Evolutionary conservation across 139 green algal genomes (phyloP).

Genomic region (Tetratostichococcus sp.): DNA sequence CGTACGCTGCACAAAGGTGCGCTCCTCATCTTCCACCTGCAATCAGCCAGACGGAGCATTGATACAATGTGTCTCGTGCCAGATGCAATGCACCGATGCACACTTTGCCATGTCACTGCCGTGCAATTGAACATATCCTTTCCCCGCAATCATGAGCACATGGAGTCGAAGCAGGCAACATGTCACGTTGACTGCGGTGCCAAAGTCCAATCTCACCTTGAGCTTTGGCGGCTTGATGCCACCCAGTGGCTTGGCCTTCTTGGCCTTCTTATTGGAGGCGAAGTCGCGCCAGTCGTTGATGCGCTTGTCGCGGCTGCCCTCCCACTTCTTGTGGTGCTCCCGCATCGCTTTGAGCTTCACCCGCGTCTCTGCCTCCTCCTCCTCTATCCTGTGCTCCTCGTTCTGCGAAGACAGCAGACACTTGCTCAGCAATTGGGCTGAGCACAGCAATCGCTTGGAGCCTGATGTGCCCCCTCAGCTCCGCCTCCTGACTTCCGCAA

Average conservation of each 20-base stretch:
- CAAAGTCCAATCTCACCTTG: too few species aligned
- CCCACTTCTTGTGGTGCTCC: slow-evolving; percentile 79
- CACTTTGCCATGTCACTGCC: background rate
- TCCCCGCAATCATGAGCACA: too few species aligned
- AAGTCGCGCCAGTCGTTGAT: slow-evolving; percentile 74
- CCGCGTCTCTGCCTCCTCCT: slow-evolving; percentile 50
- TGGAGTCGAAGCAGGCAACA: too few species aligned
- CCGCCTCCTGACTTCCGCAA: too few species aligned
- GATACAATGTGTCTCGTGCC: too few species aligned
- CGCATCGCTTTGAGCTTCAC: slow-evolving; percentile 51
- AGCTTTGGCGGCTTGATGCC: slow-evolving; percentile 39
- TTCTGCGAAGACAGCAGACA: slow-evolving; percentile 52
- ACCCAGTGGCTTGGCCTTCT: slow-evolving; percentile 19
- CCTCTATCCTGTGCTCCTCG: slow-evolving; percentile 58
- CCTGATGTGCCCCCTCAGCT: too few species aligned
- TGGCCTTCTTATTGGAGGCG: slow-evolving; percentile 52
- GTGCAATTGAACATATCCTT: too few species aligned
- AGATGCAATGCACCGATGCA: background rate
- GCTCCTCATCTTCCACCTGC: slow-evolving; percentile 58
- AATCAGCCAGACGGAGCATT: too few species aligned
- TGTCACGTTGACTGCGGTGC: too few species aligned
- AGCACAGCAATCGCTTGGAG: too few species aligned
- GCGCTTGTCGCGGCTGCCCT: slow-evolving; percentile 69
- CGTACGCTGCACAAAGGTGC: slow-evolving; percentile 72
- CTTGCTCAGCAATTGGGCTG: too few species aligned